These are phyloP conservation scores for Alternaria solani DNA, from an alignment of 2,329 filamentous ascomycete genomes.

Conservation along the genomic window DNA sequence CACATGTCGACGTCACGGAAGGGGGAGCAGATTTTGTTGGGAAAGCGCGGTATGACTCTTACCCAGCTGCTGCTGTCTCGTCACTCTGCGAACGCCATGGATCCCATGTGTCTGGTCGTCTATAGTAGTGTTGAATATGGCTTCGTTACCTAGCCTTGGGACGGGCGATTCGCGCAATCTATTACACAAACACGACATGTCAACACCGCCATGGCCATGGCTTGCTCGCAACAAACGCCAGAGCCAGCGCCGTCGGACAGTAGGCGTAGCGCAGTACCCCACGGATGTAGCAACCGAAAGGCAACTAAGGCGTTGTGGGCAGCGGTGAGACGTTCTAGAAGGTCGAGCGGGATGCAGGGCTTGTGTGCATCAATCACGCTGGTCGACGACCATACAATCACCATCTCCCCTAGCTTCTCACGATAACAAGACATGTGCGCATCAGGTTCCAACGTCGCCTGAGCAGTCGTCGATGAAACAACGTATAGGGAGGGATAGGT, in stretches of 20 bases:
- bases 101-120: background rate
- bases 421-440: background rate
- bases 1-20: conserved; percentile 16
- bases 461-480: background rate
- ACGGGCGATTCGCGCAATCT: conserved; percentile 12
- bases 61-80: background rate
- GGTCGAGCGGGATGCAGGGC: conserved; percentile 10
- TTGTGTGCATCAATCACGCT: conserved; percentile 10
- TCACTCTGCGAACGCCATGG: background rate
- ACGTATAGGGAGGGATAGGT: background rate
- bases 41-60: background rate
- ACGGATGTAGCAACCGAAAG: conserved; percentile 8
- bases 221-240: conserved; percentile 4
- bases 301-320: conserved; percentile 11
- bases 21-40: background rate
- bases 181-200: conserved; percentile 16
- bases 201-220: background rate
- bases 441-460: background rate
- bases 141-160: background rate
- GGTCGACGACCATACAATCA: background rate
- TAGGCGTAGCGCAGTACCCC: conserved; percentile 3
- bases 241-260: background rate
- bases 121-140: background rate
- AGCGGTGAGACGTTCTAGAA: conserved; percentile 21
- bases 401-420: background rate